Conservation (phyloP, 2,329 filamentous ascomycete genomes). For the Diplocarpon mali region DNA sequence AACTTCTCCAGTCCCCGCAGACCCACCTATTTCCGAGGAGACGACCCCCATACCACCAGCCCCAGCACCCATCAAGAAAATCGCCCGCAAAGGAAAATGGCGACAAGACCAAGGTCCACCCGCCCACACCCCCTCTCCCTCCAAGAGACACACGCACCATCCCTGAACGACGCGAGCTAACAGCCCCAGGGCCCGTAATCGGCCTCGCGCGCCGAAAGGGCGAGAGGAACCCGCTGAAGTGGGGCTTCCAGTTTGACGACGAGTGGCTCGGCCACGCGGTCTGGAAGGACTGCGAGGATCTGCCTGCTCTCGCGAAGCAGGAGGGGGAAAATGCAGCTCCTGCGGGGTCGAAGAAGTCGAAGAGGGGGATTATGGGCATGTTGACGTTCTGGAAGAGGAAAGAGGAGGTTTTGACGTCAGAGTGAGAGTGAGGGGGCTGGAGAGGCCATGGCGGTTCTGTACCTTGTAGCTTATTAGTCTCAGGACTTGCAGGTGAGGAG, state of each 20-base stretch:
- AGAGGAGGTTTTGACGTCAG: not conserved
- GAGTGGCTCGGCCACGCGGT: not conserved
- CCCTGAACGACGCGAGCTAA: too few species aligned
- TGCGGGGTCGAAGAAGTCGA: too few species aligned
- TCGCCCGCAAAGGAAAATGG: too few species aligned
- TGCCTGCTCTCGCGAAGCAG: not conserved
- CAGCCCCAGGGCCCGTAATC: not conserved
- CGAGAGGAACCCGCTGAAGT: not conserved
- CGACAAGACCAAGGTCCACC: not conserved
- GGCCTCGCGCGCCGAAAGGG: slow-evolving; percentile 1
- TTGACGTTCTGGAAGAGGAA: slow-evolving; percentile 3
- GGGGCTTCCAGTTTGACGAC: not conserved
- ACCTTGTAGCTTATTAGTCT: too few species aligned
- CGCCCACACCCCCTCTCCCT: not conserved
- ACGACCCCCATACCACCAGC: too few species aligned
- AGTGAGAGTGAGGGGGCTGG: not conserved
- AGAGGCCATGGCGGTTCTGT: too few species aligned
- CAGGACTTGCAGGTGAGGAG: too few species aligned
- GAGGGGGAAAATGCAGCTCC: too few species aligned
- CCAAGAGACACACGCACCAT: too few species aligned
- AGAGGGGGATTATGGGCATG: not conserved
- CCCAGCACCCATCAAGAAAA: too few species aligned
- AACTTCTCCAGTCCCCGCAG: too few species aligned
- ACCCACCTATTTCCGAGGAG: too few species aligned
- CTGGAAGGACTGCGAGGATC: not conserved